phyloP scores from a whole-genome alignment of 495 filamentous ascomycete species.

The Gamarada debralockiae region DNA sequence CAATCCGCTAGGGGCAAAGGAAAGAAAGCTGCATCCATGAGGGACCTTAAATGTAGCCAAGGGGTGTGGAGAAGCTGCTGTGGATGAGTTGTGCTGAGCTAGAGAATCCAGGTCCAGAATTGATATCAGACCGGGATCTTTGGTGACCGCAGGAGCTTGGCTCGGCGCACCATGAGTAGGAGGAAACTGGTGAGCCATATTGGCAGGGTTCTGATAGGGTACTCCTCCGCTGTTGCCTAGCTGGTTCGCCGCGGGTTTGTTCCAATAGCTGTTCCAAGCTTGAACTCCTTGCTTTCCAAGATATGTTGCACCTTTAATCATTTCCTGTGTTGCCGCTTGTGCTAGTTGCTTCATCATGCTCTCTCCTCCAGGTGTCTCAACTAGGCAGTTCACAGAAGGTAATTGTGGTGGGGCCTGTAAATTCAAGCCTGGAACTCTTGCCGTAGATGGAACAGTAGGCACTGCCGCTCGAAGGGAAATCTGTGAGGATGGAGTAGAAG shows the following conservation, averaged over 20 bases:
- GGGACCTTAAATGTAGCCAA: slow-evolving; percentile 76
- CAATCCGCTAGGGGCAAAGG: slow-evolving; percentile 80
- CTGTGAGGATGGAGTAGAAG: slow-evolving; percentile 65
- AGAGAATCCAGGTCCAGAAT: slow-evolving; percentile 75
- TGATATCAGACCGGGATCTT: slow-evolving; percentile 77
- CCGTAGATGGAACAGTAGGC: slow-evolving; percentile 27
- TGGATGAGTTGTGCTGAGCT: slow-evolving; percentile 33
- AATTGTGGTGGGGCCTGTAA: slow-evolving; percentile 69
- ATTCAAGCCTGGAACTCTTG: slow-evolving; percentile 54
- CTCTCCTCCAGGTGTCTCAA: slow-evolving; percentile 76
- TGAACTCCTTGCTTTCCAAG: slow-evolving; percentile 78
- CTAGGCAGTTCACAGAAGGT: slow-evolving; percentile 67
- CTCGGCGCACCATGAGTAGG: slow-evolving; percentile 65
- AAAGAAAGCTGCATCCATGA: slow-evolving; percentile 86
- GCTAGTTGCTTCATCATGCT: slow-evolving; percentile 81
- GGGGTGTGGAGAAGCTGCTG: slow-evolving; percentile 46
- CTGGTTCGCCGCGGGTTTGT: slow-evolving; percentile 43
- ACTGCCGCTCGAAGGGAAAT: slow-evolving; percentile 61
- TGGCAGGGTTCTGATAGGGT: slow-evolving; percentile 24
- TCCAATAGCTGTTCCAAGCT: slow-evolving; percentile 88
- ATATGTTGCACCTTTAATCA: slow-evolving; percentile 86
- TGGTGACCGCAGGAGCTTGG: slow-evolving; percentile 35
- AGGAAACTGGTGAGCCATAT: slow-evolving; percentile 52
- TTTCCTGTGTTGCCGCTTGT: slow-evolving; percentile 82
- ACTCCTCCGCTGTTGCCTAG: not conserved